Evolutionary conservation across 768 basidiomycete genomes (phyloP), one percentile per base, ranked within the genome.

Genomic region (Leccinum arenicola): DNA sequence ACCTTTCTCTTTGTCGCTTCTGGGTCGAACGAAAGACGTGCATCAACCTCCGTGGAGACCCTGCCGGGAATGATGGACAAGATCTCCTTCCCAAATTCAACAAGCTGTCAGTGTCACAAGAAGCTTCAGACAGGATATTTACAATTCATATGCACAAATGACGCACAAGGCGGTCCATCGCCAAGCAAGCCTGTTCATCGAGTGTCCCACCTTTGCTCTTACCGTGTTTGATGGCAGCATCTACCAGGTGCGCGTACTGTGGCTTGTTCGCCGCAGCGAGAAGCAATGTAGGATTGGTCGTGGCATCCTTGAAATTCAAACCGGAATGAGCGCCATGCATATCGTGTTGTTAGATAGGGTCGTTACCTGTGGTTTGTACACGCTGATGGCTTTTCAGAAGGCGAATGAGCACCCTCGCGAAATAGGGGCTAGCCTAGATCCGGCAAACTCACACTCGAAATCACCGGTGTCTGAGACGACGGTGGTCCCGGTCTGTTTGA

Each of bases 41-140:
- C 96, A 75, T 98, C 96, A 63, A 98, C 92, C 76, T 98, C 96
- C 57, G 96, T 98, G 38, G 96, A 98, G 60, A 98, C 95, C 72
- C 96, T 89, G 55, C 95, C 96, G 48, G 95, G 95, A 67, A 98
- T 93, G 75, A 98, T 92, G 59, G 78, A 76, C 59, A 98, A 81
- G 69, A 98, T 98, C 76, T 89, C 93, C 72, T 87, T 90, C 64
- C 96, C 96, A 76, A 98, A 98, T 73, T 92, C 94, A 62, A 97
- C 91, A 58, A 98, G 40, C 40, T 43, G 40, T 43, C 40, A 43
- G 10, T 9, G 43, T 43, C 6, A 19, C n/a, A 45, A 45, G 43
- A 45, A n/a, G 19, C 19, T 19, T 45, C 19, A 45, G 19, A 45
- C 11, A 45, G 11, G 19, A 19, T 11, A 12, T 45, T n/a, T 45